These are phyloP conservation scores for Zasmidium cellare DNA, from an alignment of 2,329 filamentous ascomycete genomes.

Conservation along the genomic window DNA sequence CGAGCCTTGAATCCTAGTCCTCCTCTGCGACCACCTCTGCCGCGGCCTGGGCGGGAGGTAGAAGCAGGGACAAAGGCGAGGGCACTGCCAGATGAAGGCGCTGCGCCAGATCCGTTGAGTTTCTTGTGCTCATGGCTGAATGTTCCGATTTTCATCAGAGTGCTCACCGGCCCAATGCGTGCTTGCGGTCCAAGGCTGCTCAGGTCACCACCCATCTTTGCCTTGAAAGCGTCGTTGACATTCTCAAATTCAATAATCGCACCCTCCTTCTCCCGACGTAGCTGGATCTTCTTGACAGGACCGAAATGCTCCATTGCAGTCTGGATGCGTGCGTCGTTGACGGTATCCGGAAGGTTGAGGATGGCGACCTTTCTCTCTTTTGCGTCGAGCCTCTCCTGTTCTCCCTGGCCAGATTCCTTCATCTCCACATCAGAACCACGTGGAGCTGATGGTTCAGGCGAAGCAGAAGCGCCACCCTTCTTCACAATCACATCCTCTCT, in stretches of 20 bases:
- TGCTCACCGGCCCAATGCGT: slow-evolving; percentile 51
- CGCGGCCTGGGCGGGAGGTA: slow-evolving; percentile 48
- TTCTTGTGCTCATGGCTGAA: slow-evolving; percentile 39
- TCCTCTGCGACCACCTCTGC: slow-evolving; percentile 46
- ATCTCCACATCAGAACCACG: slow-evolving; percentile 33
- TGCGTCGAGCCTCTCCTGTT: slow-evolving; percentile 29
- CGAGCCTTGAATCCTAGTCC: slow-evolving; percentile 52
- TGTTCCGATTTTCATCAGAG: slow-evolving; percentile 42
- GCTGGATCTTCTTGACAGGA: slow-evolving; percentile 69
- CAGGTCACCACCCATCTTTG: slow-evolving; percentile 51
- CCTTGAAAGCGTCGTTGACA: slow-evolving; percentile 69
- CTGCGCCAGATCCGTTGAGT: slow-evolving; percentile 9
- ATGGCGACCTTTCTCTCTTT: slow-evolving; percentile 73
- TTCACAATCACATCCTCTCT: slow-evolving; percentile 35
- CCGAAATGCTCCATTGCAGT: slow-evolving; percentile 71
- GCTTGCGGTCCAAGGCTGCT: slow-evolving; percentile 42
- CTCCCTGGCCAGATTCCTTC: slow-evolving; percentile 17
- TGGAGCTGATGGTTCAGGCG: slow-evolving; percentile 26
- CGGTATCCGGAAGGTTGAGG: slow-evolving; percentile 84
- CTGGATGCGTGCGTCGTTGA: slow-evolving; percentile 82
- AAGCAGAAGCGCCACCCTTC: slow-evolving; percentile 19
- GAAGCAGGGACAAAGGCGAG: slow-evolving; percentile 20
- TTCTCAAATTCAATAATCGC: slow-evolving; percentile 82
- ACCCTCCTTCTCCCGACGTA: slow-evolving; percentile 79
- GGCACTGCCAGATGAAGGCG: slow-evolving; percentile 23